These are phyloP conservation scores for Phytophthora vignae DNA, from an alignment of 352 stramenopile species.

Conservation along the genomic window DNA sequence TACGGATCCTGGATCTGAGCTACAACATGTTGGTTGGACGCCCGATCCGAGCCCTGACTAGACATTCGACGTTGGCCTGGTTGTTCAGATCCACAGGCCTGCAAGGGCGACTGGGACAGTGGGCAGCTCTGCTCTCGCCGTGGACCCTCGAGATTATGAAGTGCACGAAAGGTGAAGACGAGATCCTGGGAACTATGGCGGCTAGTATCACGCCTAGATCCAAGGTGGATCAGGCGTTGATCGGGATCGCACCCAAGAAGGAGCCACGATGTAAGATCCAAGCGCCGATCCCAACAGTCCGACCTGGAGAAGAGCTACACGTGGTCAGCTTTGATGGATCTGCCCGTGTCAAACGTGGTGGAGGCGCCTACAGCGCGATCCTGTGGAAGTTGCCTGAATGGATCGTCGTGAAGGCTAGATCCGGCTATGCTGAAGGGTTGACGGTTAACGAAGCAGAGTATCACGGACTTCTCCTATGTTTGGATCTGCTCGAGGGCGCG, in stretches of 20 bases:
- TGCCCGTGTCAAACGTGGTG: conserved; percentile 1
- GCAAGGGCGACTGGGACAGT: background rate
- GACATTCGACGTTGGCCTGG: conserved; percentile 13
- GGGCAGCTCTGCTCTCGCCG: background rate
- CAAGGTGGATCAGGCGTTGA: background rate
- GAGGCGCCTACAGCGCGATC: conserved; percentile 4
- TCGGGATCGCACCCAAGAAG: background rate
- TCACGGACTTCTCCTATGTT: too few species aligned
- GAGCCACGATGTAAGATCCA: background rate
- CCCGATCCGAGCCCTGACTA: background rate
- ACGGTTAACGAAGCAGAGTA: too few species aligned
- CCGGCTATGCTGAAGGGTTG: too few species aligned
- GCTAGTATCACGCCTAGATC: conserved; percentile 4
- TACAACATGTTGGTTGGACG: too few species aligned
- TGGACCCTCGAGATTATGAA: conserved; percentile 2
- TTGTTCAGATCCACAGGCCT: conserved; percentile 6
- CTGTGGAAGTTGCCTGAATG: conserved; percentile 1
- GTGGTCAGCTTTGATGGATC: conserved; percentile 12
- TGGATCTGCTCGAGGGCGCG: too few species aligned
- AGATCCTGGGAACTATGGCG: background rate
- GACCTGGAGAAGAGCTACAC: background rate
- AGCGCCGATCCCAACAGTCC: background rate
- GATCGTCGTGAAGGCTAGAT: background rate
- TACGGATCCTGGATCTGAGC: too few species aligned
- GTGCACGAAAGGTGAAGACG: background rate